phyloP scores from a whole-genome alignment of 306 rosid genomes.

The Ochetophila trinervis region DNA sequence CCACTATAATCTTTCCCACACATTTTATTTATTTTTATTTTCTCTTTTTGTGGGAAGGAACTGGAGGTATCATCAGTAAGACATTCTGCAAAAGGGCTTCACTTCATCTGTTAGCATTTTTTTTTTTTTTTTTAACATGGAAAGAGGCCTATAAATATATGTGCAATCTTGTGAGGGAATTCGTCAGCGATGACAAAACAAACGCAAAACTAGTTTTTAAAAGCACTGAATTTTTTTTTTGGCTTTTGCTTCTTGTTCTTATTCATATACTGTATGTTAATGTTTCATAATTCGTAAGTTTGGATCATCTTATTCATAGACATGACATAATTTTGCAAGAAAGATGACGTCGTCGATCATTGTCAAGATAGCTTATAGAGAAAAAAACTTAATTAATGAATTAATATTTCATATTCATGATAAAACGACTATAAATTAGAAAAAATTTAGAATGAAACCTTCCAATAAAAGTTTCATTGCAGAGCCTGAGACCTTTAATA shows the following conservation, averaged over 20 bases:
- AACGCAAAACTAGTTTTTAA: not conserved
- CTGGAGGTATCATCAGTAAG: not conserved
- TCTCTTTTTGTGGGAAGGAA: not conserved
- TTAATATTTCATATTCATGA: no score
- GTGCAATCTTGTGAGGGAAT: not conserved
- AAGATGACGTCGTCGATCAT: no score
- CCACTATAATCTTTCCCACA: not conserved
- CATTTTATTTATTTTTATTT: not conserved
- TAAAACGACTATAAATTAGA: no score
- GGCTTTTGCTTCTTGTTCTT: not conserved
- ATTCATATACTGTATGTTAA: not conserved
- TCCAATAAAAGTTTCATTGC: no score
- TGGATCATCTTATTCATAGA: no score
- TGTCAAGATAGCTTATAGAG: no score
- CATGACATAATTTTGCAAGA: no score
- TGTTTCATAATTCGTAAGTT: not conserved
- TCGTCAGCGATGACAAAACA: conserved; percentile 17
- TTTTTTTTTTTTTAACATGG: not conserved
- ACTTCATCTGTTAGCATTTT: not conserved
- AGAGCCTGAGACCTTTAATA: no score
- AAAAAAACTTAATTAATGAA: no score
- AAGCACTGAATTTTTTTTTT: not conserved
- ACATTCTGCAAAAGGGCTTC: not conserved
- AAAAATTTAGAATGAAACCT: no score
- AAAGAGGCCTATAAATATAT: not conserved